Conservation (phyloP, 768 basidiomycete genomes). For the Russula sp. region DNA sequence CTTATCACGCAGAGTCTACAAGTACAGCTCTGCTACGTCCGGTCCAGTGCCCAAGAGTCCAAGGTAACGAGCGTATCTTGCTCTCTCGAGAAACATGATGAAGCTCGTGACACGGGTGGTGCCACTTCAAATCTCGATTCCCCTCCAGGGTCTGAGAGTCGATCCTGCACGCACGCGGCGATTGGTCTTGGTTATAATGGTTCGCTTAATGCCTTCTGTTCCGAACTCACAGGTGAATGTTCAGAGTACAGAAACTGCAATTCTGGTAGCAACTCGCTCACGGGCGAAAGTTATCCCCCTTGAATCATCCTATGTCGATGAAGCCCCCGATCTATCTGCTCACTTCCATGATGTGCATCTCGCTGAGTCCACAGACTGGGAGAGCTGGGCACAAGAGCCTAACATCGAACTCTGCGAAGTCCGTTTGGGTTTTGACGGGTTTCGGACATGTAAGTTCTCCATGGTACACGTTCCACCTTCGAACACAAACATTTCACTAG, state of each 20-base stretch:
- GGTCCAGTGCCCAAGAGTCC: neutral
- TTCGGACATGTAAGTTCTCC: conserved; percentile 12
- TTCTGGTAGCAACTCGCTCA: conserved; percentile 23
- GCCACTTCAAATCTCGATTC: neutral
- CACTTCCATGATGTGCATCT: conserved; percentile 11
- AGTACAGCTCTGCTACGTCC: conserved; percentile 12
- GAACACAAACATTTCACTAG: conserved; percentile 1
- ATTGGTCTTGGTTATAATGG: conserved; percentile 23
- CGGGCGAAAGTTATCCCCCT: conserved; percentile 6
- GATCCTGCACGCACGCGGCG: conserved; percentile 17
- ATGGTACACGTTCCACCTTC: neutral
- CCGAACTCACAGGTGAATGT: neutral
- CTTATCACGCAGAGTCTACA: conserved; percentile 21
- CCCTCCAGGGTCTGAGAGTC: conserved; percentile 4
- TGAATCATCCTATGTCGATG: conserved; percentile 6
- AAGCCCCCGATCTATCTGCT: conserved; percentile 8
- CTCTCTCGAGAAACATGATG: conserved; percentile 20
- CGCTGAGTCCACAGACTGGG: conserved; percentile 20
- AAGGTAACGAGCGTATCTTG: conserved; percentile 15
- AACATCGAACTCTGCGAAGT: conserved; percentile 22
- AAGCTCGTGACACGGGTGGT: conserved; percentile 6
- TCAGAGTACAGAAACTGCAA: conserved; percentile 14
- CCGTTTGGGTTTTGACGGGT: conserved; percentile 18
- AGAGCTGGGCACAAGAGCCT: conserved; percentile 21
- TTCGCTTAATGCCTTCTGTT: neutral